Percentiles rank a stretch among this genome's conserved stretches.
These are phyloP conservation scores for Coniferiporia weirii DNA, from an alignment of 1,284 basidiomycete genomes.

Conservation along the genomic window DNA sequence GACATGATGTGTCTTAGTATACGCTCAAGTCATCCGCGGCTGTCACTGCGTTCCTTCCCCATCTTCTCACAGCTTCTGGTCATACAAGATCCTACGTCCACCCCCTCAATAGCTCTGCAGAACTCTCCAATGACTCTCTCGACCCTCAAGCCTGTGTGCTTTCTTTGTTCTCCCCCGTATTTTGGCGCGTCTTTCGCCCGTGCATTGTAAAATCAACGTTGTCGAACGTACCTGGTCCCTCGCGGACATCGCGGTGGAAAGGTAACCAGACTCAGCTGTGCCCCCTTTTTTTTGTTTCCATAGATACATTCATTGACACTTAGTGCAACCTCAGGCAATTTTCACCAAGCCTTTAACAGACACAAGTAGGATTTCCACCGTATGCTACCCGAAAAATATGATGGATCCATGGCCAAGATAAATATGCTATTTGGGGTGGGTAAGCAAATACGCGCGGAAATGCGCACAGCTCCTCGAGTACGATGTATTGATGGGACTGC, in stretches of 20 bases:
- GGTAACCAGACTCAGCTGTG: not conserved
- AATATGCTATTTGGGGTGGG: slow-evolving; percentile 47
- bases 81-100: no score
- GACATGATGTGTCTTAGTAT: no score
- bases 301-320: not conserved
- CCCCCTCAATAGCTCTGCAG: no score
- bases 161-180: not conserved
- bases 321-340: slow-evolving; percentile 34
- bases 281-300: not conserved
- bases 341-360: slow-evolving; percentile 41
- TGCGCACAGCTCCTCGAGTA: slow-evolving; percentile 30
- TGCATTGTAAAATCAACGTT: not conserved
- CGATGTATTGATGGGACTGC: slow-evolving; percentile 30
- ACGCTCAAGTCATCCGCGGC: no score
- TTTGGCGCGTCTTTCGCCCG: not conserved
- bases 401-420: slow-evolving; percentile 45
- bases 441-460: slow-evolving; percentile 24
- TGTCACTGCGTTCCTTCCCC: no score
- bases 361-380: slow-evolving; percentile 45
- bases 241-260: not conserved
- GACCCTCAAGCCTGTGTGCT: no score
- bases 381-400: slow-evolving; percentile 35
- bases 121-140: no score
- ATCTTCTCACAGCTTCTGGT: no score
- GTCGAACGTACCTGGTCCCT: slow-evolving; percentile 5